Evolutionary conservation across 2,329 filamentous ascomycete species (phyloP).

Genomic region (Talaromyces sp.): DNA sequence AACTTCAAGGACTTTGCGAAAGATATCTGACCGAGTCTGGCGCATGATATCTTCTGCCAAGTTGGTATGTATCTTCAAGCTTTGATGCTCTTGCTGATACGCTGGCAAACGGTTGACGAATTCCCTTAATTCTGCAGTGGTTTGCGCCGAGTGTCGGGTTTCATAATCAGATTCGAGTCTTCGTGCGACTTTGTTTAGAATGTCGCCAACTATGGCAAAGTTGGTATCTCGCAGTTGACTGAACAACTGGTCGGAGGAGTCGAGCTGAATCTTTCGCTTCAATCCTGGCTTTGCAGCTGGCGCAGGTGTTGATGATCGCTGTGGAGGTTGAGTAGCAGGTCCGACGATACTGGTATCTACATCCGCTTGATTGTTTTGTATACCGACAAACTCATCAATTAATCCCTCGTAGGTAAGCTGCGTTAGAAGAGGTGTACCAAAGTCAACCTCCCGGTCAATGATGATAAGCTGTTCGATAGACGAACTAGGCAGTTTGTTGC

Average conservation of each 20-base stretch:
- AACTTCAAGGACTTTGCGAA: slow-evolving; percentile 83
- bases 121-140: slow-evolving; percentile 84
- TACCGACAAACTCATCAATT: slow-evolving; percentile 89
- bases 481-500: slow-evolving; percentile 75
- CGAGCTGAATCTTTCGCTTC: slow-evolving; percentile 85
- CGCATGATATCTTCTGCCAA: slow-evolving; percentile 95
- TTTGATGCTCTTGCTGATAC: slow-evolving; percentile 91
- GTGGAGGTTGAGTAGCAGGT: slow-evolving; percentile 56
- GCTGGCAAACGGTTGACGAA: slow-evolving; percentile 92
- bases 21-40: slow-evolving; percentile 82
- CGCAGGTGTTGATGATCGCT: slow-evolving; percentile 54
- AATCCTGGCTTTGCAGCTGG: slow-evolving; percentile 58
- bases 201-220: slow-evolving; percentile 86
- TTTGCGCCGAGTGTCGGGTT: slow-evolving; percentile 79
- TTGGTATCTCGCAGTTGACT: slow-evolving; percentile 86
- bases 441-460: slow-evolving; percentile 92
- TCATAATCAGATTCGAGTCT: slow-evolving; percentile 86
- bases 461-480: slow-evolving; percentile 88
- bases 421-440: slow-evolving; percentile 85
- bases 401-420: slow-evolving; percentile 96
- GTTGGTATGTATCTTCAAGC: slow-evolving; percentile 85
- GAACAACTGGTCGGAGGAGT: slow-evolving; percentile 86
- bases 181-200: slow-evolving; percentile 87
- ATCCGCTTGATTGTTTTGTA: slow-evolving; percentile 88
- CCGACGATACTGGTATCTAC: slow-evolving; percentile 89